Conservation (phyloP, 2,329 filamentous ascomycete species). For the Chrysosporium keratinophilum region DNA sequence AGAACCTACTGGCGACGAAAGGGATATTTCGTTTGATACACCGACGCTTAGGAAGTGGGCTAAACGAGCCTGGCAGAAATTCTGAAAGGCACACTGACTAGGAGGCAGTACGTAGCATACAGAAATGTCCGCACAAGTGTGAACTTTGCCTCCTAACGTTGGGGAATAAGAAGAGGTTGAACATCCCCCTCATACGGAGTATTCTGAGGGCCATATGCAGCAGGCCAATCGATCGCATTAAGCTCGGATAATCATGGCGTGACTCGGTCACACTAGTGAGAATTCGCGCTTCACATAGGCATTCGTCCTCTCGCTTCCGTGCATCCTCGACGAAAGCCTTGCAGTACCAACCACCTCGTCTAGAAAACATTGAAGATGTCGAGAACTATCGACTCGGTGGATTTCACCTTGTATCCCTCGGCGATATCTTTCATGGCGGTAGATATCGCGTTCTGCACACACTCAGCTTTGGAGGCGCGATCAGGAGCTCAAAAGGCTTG, state of each 20-base stretch:
- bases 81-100: too few relatives aligned
- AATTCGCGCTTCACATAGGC: not conserved
- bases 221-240: too few relatives aligned
- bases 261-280: not conserved
- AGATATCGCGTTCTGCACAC: slow-evolving; percentile 33
- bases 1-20: not conserved
- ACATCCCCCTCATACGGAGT: too few relatives aligned
- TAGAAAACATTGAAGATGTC: slow-evolving; percentile 5
- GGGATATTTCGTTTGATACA: not conserved
- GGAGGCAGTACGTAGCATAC: too few relatives aligned
- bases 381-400: slow-evolving; percentile 21
- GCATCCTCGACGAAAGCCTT: not conserved
- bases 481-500: not conserved
- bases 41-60: too few relatives aligned
- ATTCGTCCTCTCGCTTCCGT: not conserved
- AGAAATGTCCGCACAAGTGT: too few relatives aligned
- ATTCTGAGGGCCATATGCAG: too few relatives aligned
- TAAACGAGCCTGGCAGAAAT: too few relatives aligned
- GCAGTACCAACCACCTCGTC: not conserved
- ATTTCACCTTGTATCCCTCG: slow-evolving; percentile 28
- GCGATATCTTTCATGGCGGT: slow-evolving; percentile 22
- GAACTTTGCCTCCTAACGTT: too few relatives aligned
- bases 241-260: too few relatives aligned
- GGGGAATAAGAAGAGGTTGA: too few relatives aligned
- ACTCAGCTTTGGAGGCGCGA: slow-evolving; percentile 30